Conservation (phyloP, 208 protist species). For the Wallacemonas sp. region DNA sequence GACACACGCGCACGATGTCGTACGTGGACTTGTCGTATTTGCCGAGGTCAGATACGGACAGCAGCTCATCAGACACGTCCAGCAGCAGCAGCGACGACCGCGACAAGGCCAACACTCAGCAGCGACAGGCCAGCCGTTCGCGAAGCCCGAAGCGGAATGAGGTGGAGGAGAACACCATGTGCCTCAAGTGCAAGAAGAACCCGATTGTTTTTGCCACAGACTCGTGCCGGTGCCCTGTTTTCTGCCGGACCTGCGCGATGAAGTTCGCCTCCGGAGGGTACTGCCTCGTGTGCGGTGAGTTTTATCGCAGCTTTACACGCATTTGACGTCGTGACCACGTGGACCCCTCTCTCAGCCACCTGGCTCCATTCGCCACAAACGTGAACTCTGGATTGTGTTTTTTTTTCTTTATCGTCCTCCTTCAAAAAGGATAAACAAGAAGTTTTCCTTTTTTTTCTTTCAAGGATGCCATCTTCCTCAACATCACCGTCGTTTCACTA, state of each 20-base stretch:
- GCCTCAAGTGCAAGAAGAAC: conserved; percentile 69
- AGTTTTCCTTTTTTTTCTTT: conserved; percentile 1
- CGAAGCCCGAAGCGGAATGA: neutral
- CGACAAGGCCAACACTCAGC: neutral
- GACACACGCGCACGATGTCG: conserved; percentile 4
- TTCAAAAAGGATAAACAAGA: neutral
- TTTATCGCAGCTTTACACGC: conserved; percentile 53
- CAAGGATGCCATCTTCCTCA: neutral
- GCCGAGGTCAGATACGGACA: conserved; percentile 5
- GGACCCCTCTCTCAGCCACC: too few species aligned
- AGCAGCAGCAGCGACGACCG: neutral
- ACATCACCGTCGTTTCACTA: too few species aligned
- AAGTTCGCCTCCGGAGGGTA: conserved; percentile 88
- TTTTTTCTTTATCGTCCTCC: too few species aligned
- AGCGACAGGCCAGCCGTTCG: neutral
- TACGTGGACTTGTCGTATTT: conserved; percentile 1
- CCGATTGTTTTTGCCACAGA: conserved; percentile 66
- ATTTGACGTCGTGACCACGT: neutral
- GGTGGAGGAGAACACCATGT: conserved; percentile 20
- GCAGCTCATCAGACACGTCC: neutral
- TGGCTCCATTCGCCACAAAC: too few species aligned
- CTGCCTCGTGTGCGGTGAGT: conserved; percentile 72
- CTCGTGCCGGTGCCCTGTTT: conserved; percentile 66
- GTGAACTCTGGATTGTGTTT: too few species aligned
- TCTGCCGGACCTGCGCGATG: conserved; percentile 88